Evolutionary conservation across 169 alveolate species (phyloP), one percentile per base, ranked within the genome.

Genomic region (Eimeria maxima): DNA sequence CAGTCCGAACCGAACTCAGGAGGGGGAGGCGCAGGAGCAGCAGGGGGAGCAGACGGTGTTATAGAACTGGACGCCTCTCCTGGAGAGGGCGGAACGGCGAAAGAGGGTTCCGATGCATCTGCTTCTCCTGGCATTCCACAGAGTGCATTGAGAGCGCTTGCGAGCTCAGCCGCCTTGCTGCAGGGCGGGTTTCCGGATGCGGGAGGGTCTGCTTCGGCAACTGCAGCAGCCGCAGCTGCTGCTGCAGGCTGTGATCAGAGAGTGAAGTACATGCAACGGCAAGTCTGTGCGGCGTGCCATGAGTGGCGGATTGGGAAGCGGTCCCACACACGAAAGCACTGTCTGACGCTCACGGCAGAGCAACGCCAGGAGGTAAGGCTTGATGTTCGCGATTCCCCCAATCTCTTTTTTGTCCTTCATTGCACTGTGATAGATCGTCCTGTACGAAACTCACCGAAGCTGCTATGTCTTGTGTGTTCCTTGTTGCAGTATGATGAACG

Each of bases 291-390:
- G 24, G 90, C 94, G 44, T 93, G 96, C 53, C 94, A 88, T 20
- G 96, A 93, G 76, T 93, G 94, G 80, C 93, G 96, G 78, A 93
- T 74, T 45, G 96, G 96, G 50, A 80, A 69, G 65, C 71, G 94
- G 0, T 80, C 93, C 8, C 96, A 93, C 69, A 88, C 90, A 33
- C 47, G 96, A 69, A 93, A 93, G 65, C 96, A 93, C 67, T 93
- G 96, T 80, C 94, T 80, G 57, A 67, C 76, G 57, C 96, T 93
- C 44, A 60, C 94, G 20, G 67, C 86, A 4, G 96, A 65, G 29
- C 93, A 87, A 63, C 57, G 60, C 50, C 93, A 87, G 93, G 93
- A 87, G 93, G 93, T 87, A 18, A 13, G 93, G 16, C 14, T 44
- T 27, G 7, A 6, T 14, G 29, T 42, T 45, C 44, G 55, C 6